Percentiles rank a stretch among this genome's conserved stretches.
phyloP scores from a whole-genome alignment of 2,329 filamentous ascomycete species.

The Aspergillus eucalypticola region DNA sequence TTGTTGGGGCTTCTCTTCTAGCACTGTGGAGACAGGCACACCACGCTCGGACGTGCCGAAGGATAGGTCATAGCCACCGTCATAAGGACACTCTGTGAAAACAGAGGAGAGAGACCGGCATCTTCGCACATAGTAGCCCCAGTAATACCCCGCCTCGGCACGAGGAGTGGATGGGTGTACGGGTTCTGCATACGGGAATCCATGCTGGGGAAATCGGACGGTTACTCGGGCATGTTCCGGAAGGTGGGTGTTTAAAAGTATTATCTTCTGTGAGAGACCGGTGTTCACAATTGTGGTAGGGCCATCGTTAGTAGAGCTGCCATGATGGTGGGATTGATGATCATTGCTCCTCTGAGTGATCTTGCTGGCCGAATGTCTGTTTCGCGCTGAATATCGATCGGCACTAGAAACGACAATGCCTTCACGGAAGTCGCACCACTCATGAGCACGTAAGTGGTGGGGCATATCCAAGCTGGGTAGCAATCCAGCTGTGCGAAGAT shows the following conservation, averaged over 20 bases:
- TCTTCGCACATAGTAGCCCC: constrained; percentile 74
- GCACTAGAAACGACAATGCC: constrained; percentile 60
- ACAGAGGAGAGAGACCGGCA: constrained; percentile 68
- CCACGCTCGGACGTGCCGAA: not conserved
- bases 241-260: not conserved
- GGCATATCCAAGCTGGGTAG: constrained; percentile 81
- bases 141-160: constrained; percentile 78
- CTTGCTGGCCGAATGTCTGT: not conserved
- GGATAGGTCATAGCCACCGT: not conserved
- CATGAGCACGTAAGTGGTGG: constrained; percentile 73
- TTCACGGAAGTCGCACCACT: constrained; percentile 79
- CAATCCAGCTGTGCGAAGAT: constrained; percentile 70
- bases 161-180: constrained; percentile 70
- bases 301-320: not conserved
- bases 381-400: not conserved
- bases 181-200: constrained; percentile 51
- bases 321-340: not conserved
- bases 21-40: not conserved
- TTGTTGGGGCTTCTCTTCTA: not conserved
- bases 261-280: not conserved
- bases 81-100: constrained; percentile 51
- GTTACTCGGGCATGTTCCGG: not conserved
- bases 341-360: not conserved
- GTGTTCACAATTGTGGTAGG: not conserved
- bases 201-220: not conserved